Base-by-base conservation (phyloP, 345 rosid species). In the Psidium guajava region DNA sequence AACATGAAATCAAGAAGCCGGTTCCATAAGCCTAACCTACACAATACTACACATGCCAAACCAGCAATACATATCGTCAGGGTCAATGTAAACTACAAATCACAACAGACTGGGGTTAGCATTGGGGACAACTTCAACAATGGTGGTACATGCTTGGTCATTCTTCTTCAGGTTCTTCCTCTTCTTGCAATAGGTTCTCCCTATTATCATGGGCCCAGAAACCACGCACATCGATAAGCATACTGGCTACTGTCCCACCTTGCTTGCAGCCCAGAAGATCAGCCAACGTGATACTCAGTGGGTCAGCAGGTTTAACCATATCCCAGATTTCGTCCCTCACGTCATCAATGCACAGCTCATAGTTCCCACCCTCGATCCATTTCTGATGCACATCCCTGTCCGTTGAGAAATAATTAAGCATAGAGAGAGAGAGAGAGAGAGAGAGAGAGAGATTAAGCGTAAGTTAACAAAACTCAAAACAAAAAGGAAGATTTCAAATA, bases 201-300 rank as follows among this genome's bases (percentile, higher is more conserved):
- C 99, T 90, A 84, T 96, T 98, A 88, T 98, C 99, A 49, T 96
- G 99, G n/a, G 99, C 99, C 99, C 99, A 97, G 88, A 96, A 97
- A 81, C 99, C 99, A 7, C 99, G 98, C 77, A 97, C 99, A 47
- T 97, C 99, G 1, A 96, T 94, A 9, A 97, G 94, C 99, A 96
- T 97, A 92, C 99, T 95, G 83, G 99, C 99, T 2, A 98, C 97
- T 0, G 99, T 98, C 53, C 99, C 99, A 49, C 99, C 99, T 84
- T 98, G 99, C 86, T 96, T 98, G 91, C 99, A 98, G 25, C 89
- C 58, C 58, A 98, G 95, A 83, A 98, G 94, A 90, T 98, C 99
- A 0, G 92, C 84, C 83, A 95, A 88, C 2, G 97, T 92, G 84
- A 98, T 93, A 90, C 57, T 92, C 81, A 98, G 88, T 0, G 95